phyloP scores from a whole-genome alignment of 1,284 basidiomycete genomes.

The Rhodotorula sp. region DNA sequence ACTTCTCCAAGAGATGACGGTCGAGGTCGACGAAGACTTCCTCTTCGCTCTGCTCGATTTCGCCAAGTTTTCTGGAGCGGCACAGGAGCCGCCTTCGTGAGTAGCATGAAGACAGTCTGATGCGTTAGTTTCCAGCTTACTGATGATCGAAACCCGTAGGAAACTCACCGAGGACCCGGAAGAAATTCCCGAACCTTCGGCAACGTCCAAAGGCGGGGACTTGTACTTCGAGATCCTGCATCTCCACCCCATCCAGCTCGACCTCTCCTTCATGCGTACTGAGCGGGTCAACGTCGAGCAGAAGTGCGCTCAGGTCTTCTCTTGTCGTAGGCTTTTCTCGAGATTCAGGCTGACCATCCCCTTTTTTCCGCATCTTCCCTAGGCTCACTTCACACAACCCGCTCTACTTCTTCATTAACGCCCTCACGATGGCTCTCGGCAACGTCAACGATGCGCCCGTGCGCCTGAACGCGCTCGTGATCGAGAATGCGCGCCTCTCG shows the following conservation, averaged over 20 bases:
- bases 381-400: conserved; percentile 85
- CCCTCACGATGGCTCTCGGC: conserved; percentile 93
- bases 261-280: conserved; percentile 95
- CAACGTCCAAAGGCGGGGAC: conserved; percentile 64
- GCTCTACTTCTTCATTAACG: conserved; percentile 88
- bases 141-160: conserved; percentile 51
- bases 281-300: conserved; percentile 89
- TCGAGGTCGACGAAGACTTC: conserved; percentile 96
- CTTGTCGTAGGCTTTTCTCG: background rate
- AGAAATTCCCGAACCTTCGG: conserved; percentile 74
- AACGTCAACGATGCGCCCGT: conserved; percentile 98
- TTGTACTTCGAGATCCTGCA: conserved; percentile 98
- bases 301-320: conserved; percentile 63
- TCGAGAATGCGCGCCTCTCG: conserved; percentile 90
- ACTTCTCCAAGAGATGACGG: conserved; percentile 87
- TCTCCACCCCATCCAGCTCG: conserved; percentile 87
- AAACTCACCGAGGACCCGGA: conserved; percentile 72
- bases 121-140: no score
- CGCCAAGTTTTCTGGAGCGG: conserved; percentile 85
- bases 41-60: conserved; percentile 90
- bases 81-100: conserved; percentile 57
- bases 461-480: conserved; percentile 87
- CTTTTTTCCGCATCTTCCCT: conserved; percentile 13
- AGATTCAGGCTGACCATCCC: background rate
- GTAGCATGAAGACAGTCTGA: background rate